Percentiles rank a stretch among this genome's conserved stretches.
phyloP scores from a whole-genome alignment of 257 asterid genomes.

The Capsicum baccatum region DNA sequence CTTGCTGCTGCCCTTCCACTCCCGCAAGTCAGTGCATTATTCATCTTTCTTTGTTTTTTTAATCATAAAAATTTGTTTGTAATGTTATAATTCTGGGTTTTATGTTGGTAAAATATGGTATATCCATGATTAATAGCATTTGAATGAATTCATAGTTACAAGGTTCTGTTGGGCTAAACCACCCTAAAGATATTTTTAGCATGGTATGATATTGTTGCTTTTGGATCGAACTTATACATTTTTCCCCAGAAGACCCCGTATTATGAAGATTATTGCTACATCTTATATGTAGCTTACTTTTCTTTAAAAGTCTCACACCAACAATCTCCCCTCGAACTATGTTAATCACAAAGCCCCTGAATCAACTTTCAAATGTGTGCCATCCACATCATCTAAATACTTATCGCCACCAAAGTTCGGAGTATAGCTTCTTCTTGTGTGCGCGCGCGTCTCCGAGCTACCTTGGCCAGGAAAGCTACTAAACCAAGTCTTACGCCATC shows the following conservation, averaged over 20 bases:
- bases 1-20: conserved; percentile 89
- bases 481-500: neutral
- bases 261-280: neutral
- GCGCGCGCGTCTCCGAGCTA: neutral
- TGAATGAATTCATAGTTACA: neutral
- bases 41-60: neutral
- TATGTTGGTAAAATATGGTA: neutral
- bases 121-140: neutral
- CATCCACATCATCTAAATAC: neutral
- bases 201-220: neutral
- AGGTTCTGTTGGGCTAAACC: neutral
- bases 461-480: neutral
- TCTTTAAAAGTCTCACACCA: neutral
- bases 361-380: neutral
- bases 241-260: neutral
- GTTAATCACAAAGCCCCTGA: neutral
- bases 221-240: neutral
- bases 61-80: neutral
- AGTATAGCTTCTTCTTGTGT: neutral
- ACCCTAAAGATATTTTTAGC: neutral
- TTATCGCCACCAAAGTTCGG: neutral
- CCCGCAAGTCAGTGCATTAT: conserved; percentile 63
- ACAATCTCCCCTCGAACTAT: neutral
- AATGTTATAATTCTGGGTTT: neutral
- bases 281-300: conserved; percentile 14